Percentiles rank a stretch among this genome's conserved stretches.
phyloP scores from a whole-genome alignment of 371 early-diverging fungal genomes.

The Mucor irregularis region DNA sequence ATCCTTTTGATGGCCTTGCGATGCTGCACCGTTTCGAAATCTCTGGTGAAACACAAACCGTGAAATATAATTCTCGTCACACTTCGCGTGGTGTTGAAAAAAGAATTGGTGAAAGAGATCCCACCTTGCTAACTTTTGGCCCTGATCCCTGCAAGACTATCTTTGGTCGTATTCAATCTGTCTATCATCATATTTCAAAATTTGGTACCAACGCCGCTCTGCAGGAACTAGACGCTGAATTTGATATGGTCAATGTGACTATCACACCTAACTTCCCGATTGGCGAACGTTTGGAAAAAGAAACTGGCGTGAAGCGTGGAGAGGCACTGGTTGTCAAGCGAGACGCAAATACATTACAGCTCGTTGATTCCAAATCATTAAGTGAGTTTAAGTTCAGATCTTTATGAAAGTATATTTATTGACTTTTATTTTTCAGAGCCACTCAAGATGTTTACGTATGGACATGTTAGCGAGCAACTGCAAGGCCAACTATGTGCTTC shows the following conservation, averaged over 20 bases:
- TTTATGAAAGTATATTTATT: background rate
- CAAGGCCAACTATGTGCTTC: slow-evolving; percentile 53
- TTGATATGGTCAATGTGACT: slow-evolving; percentile 62
- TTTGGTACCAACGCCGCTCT: slow-evolving; percentile 27
- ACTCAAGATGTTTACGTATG: slow-evolving; percentile 51
- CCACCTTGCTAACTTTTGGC: slow-evolving; percentile 50
- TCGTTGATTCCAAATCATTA: slow-evolving; percentile 50
- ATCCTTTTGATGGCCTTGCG: slow-evolving; percentile 67
- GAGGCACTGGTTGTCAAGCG: slow-evolving; percentile 49
- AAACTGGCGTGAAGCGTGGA: slow-evolving; percentile 38
- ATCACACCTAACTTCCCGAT: slow-evolving; percentile 67
- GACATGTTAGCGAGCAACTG: slow-evolving; percentile 46
- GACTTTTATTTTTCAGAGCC: slow-evolving; percentile 35
- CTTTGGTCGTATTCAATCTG: slow-evolving; percentile 50
- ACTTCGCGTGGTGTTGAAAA: slow-evolving; percentile 47
- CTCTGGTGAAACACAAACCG: slow-evolving; percentile 28
- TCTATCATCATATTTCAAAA: slow-evolving; percentile 43
- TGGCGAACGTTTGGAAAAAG: slow-evolving; percentile 30
- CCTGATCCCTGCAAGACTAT: slow-evolving; percentile 65
- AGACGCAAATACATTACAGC: slow-evolving; percentile 63
- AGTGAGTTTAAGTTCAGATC: slow-evolving; percentile 22
- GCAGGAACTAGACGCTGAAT: slow-evolving; percentile 47
- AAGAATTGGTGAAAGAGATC: slow-evolving; percentile 37
- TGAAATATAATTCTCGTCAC: slow-evolving; percentile 43
- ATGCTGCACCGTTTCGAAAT: slow-evolving; percentile 55